phyloP scores from a whole-genome alignment of 441 rosid genomes.

The Populus tomentosa region DNA sequence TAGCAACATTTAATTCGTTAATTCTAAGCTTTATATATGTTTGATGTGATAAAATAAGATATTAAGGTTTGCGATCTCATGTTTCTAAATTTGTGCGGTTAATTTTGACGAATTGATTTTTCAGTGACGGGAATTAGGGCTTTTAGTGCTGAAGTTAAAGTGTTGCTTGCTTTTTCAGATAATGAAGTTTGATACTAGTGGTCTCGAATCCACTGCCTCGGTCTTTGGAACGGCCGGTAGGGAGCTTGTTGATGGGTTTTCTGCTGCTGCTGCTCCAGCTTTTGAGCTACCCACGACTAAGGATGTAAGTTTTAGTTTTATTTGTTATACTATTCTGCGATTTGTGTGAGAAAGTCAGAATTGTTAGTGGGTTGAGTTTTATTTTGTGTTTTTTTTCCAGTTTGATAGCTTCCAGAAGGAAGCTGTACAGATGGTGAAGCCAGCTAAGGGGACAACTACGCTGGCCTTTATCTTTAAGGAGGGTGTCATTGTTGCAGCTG shows the following conservation, averaged over 20 bases:
- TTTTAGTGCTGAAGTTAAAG: background rate
- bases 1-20: background rate
- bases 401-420: constrained; percentile 87
- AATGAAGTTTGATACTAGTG: constrained; percentile 82
- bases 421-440: constrained; percentile 83
- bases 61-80: background rate
- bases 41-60: background rate
- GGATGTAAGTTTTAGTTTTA: constrained; percentile 48
- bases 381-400: constrained; percentile 31
- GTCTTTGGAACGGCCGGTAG: constrained; percentile 27
- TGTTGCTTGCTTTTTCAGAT: constrained; percentile 10
- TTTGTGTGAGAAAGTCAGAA: background rate
- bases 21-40: background rate
- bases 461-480: constrained; percentile 92
- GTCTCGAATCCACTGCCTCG: constrained; percentile 55
- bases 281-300: constrained; percentile 67
- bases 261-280: constrained; percentile 33
- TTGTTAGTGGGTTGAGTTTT: constrained; percentile 3
- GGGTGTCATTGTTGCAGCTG: constrained; percentile 98
- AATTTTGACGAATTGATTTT: background rate
- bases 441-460: constrained; percentile 93
- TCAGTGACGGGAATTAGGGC: background rate
- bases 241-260: constrained; percentile 42
- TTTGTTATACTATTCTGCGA: background rate
- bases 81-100: background rate